Evolutionary conservation across 345 rosid genomes (phyloP).

Genomic region (Eutrema japonicum): DNA sequence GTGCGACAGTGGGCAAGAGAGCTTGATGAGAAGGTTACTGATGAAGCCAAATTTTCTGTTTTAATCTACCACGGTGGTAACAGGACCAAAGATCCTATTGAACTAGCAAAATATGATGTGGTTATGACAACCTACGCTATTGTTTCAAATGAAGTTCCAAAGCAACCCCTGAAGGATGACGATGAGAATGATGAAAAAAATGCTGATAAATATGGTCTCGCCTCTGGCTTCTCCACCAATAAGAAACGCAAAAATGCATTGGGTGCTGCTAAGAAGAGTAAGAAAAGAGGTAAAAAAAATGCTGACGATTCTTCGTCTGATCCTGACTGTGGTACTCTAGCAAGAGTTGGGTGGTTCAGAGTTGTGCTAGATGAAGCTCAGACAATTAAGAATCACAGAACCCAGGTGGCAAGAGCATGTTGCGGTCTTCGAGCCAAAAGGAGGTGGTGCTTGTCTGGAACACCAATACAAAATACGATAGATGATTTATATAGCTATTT

Average conservation of each 20-base stretch:
- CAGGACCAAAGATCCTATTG: slow-evolving; percentile 86
- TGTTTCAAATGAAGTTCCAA: slow-evolving; percentile 92
- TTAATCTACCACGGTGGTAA: slow-evolving; percentile 87
- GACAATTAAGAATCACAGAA: slow-evolving; percentile 95
- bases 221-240: slow-evolving; percentile 61
- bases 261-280: slow-evolving; percentile 56
- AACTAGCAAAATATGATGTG: slow-evolving; percentile 85
- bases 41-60: slow-evolving; percentile 65
- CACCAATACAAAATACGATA: slow-evolving; percentile 90
- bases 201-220: slow-evolving; percentile 64
- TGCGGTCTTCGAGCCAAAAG: slow-evolving; percentile 92
- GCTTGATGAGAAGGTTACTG: slow-evolving; percentile 82
- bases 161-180: slow-evolving; percentile 76
- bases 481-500: slow-evolving; percentile 97
- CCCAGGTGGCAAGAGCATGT: slow-evolving; percentile 98
- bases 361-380: slow-evolving; percentile 98
- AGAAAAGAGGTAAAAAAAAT: slow-evolving; percentile 69
- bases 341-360: slow-evolving; percentile 81
- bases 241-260: slow-evolving; percentile 60
- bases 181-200: slow-evolving; percentile 73
- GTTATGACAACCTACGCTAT: slow-evolving; percentile 91
- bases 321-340: slow-evolving; percentile 70
- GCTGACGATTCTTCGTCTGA: slow-evolving; percentile 59
- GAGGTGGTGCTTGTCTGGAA: slow-evolving; percentile 99
- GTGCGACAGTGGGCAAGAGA: slow-evolving; percentile 97